Evolutionary conservation across 257 asterid species (phyloP).

Genomic region (Craterostigma plantagineum): DNA sequence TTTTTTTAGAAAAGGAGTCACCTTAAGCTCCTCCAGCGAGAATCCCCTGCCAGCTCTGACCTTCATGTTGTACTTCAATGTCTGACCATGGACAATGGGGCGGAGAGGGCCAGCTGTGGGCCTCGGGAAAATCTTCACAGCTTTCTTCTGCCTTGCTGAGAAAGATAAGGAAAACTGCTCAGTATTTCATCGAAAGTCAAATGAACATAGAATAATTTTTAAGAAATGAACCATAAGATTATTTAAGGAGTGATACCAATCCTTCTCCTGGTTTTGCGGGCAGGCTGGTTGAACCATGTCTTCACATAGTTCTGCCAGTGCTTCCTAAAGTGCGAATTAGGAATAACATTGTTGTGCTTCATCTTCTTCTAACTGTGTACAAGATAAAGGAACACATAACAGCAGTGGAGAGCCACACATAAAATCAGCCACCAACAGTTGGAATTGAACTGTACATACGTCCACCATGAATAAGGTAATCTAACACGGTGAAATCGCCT

Average conservation of each 20-base stretch:
- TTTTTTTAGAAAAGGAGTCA: not conserved
- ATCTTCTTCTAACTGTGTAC: constrained; percentile 11
- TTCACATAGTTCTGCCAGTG: constrained; percentile 39
- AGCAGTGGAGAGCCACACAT: too few relatives aligned
- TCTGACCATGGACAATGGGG: constrained; percentile 40
- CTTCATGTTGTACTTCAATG: constrained; percentile 43
- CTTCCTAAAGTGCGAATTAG: constrained; percentile 34
- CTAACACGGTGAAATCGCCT: too few relatives aligned
- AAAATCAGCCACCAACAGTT: too few relatives aligned
- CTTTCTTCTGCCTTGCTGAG: constrained; percentile 43
- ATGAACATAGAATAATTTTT: too few relatives aligned
- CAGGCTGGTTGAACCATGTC: constrained; percentile 45
- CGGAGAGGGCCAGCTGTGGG: constrained; percentile 45
- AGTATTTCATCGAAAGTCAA: too few relatives aligned
- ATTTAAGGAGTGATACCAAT: constrained; percentile 9
- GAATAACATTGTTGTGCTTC: constrained; percentile 37
- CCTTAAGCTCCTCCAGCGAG: constrained; percentile 47
- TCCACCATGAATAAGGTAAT: too few relatives aligned
- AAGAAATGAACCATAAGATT: too few relatives aligned
- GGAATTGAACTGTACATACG: too few relatives aligned
- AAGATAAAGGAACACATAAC: too few relatives aligned
- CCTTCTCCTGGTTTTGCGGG: constrained; percentile 36
- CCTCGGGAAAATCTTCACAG: constrained; percentile 44
- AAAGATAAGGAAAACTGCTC: not conserved
- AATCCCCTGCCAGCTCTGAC: constrained; percentile 47